phyloP scores from a whole-genome alignment of 371 early-diverging fungal genomes.

The Saksenaea vasiformis region DNA sequence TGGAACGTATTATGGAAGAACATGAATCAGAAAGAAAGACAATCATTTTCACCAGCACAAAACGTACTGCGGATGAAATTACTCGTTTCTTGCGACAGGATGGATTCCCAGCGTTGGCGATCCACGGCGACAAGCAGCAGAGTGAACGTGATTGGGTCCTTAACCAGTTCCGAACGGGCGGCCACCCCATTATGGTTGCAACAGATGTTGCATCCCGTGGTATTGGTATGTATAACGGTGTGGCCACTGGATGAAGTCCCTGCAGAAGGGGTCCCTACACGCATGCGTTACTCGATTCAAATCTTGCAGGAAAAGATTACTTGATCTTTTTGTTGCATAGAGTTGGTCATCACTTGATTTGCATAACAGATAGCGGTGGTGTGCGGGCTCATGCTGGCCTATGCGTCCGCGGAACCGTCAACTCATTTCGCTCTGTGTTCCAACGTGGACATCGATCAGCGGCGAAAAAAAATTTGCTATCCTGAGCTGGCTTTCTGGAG shows the following conservation, averaged over 20 bases:
- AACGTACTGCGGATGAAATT: constrained; percentile 97
- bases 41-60: constrained; percentile 98
- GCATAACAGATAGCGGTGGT: constrained; percentile 3
- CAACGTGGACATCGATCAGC: constrained; percentile 4
- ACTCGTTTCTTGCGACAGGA: constrained; percentile 89
- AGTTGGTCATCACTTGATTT: constrained; percentile 7
- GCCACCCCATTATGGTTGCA: constrained; percentile 96
- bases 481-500: constrained; percentile 9
- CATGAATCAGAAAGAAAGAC: constrained; percentile 77
- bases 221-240: constrained; percentile 78
- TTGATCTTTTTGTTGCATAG: constrained; percentile 13
- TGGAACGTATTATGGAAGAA: constrained; percentile 78
- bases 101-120: constrained; percentile 96
- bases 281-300: constrained; percentile 3
- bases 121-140: constrained; percentile 99
- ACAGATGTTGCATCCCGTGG: constrained; percentile 99
- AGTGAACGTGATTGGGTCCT: constrained; percentile 98
- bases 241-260: constrained; percentile 11
- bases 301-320: constrained; percentile 12
- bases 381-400: background rate
- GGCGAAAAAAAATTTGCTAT: constrained; percentile 3
- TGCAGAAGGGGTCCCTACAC: constrained; percentile 14
- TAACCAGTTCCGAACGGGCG: constrained; percentile 88
- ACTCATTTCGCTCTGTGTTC: constrained; percentile 6
- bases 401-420: constrained; percentile 9